These are phyloP conservation scores for Botrytis galanthina DNA, from an alignment of 2,329 filamentous ascomycete species.

Conservation along the genomic window DNA sequence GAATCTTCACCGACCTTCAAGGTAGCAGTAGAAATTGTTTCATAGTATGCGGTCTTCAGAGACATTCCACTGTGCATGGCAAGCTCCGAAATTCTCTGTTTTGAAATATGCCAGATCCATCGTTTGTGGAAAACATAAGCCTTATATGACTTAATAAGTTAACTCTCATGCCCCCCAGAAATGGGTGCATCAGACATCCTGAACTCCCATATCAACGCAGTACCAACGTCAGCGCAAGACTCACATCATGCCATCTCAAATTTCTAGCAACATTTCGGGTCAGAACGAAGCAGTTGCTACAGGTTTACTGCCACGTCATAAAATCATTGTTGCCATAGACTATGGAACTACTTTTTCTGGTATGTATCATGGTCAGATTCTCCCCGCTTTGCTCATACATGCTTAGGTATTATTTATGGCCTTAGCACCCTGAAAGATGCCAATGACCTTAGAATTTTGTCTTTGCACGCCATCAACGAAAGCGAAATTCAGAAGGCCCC, in stretches of 20 bases:
- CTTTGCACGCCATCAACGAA: constrained; percentile 6
- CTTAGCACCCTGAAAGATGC: constrained; percentile 19
- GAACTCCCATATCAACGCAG: not conserved
- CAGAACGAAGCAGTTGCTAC: not conserved
- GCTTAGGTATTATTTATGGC: constrained; percentile 23
- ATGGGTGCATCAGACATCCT: not conserved
- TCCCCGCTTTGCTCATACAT: not conserved
- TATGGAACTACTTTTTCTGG: constrained; percentile 34
- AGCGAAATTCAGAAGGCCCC: constrained; percentile 21
- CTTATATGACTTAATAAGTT: not conserved
- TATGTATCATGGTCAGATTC: not conserved
- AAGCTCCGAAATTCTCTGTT: not conserved
- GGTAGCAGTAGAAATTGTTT: not conserved
- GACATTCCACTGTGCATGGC: not conserved
- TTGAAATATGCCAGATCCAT: not conserved
- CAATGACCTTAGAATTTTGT: constrained; percentile 20
- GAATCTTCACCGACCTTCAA: not conserved
- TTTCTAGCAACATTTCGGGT: not conserved
- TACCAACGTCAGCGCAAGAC: not conserved
- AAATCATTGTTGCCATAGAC: constrained; percentile 32
- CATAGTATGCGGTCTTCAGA: not conserved
- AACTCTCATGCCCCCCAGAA: not conserved
- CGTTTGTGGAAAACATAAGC: not conserved
- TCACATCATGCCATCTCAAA: not conserved
- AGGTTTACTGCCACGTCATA: constrained; percentile 17